These are phyloP conservation scores for Citrus sinensis DNA, from an alignment of 345 rosid species.

Conservation along the genomic window DVS_A1.0 CM039169.1:6333001-6333500, in stretches of 20 bases:
- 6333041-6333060: slow-evolving; percentile 23
- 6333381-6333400: slow-evolving; percentile 35
- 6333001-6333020: slow-evolving; percentile 35
- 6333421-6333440: slow-evolving; percentile 19
- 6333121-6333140: slow-evolving; percentile 28
- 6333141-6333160: slow-evolving; percentile 27
- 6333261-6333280: slow-evolving; percentile 34
- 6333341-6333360: slow-evolving; percentile 35
- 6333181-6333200: slow-evolving; percentile 20
- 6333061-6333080: not conserved
- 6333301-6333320: slow-evolving; percentile 26
- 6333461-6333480: slow-evolving; percentile 26
- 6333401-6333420: slow-evolving; percentile 27
- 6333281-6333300: slow-evolving; percentile 30
- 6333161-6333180: slow-evolving; percentile 11
- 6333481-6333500: slow-evolving; percentile 16
- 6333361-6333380: slow-evolving; percentile 22
- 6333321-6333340: slow-evolving; percentile 31
- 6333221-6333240: slow-evolving; percentile 36
- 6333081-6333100: slow-evolving; percentile 17
- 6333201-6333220: slow-evolving; percentile 24
- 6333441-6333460: slow-evolving; percentile 34
- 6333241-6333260: slow-evolving; percentile 47
- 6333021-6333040: slow-evolving; percentile 47
- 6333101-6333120: slow-evolving; percentile 27